phyloP scores from a whole-genome alignment of 257 asterid species.

The Haberlea rhodopensis region DNA sequence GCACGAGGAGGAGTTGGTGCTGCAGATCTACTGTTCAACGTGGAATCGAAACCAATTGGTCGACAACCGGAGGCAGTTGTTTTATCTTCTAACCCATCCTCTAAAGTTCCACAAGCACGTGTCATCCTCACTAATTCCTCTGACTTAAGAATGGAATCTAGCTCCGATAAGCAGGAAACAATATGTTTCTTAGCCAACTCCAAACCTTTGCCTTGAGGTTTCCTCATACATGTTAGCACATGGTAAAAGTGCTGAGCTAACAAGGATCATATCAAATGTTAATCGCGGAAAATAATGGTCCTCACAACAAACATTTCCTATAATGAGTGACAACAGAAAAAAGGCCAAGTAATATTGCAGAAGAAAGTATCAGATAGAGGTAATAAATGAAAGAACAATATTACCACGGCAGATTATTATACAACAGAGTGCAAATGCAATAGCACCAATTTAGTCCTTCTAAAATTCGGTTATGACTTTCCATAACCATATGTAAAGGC shows the following conservation, averaged over 20 bases:
- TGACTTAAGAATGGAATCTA: slow-evolving; percentile 72
- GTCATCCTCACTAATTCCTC: slow-evolving; percentile 60
- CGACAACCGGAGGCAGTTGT: slow-evolving; percentile 94
- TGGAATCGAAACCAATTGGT: slow-evolving; percentile 92
- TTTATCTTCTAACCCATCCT: slow-evolving; percentile 43
- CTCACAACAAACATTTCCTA: slow-evolving; percentile 11
- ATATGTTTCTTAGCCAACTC: slow-evolving; percentile 95
- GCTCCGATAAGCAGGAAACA: slow-evolving; percentile 68
- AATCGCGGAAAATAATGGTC: slow-evolving; percentile 22
- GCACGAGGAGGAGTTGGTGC: slow-evolving; percentile 99
- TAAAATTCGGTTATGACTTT: neutral
- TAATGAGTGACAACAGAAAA: slow-evolving; percentile 9
- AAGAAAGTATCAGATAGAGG: slow-evolving; percentile 12
- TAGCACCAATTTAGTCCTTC: neutral
- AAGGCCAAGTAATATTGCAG: neutral
- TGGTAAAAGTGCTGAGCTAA: slow-evolving; percentile 83
- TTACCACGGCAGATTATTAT: neutral
- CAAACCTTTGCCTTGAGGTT: slow-evolving; percentile 96
- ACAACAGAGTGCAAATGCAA: slow-evolving; percentile 4
- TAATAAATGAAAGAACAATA: slow-evolving; percentile 4
- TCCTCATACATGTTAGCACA: slow-evolving; percentile 71
- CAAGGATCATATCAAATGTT: slow-evolving; percentile 30
- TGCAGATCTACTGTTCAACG: slow-evolving; percentile 88
- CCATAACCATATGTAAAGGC: neutral
- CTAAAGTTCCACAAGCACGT: slow-evolving; percentile 35